Base-by-base conservation (phyloP, 2,329 filamentous ascomycete genomes). In the Colletotrichum noveboracense region DNA sequence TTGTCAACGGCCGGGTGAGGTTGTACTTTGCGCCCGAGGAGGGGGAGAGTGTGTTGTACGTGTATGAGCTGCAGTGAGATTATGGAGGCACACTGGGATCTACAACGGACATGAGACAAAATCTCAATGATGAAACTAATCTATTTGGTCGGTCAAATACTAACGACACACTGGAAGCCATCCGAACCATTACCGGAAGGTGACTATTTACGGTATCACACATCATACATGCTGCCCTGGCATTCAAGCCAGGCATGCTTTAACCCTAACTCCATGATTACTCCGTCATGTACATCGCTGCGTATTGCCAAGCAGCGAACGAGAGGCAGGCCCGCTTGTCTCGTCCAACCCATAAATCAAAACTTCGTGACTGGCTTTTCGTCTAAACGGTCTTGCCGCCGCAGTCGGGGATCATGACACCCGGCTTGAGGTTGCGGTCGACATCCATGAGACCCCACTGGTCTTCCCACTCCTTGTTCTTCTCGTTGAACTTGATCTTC, bases 381-480 rank as follows among this genome's bases (percentile, higher is more conserved):
- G 2, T 18, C 28, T 48, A 88, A 16, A 93, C 88, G 10, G 92
- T 94, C 86, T 94, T 92, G 32, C 95, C 96, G 28, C 89, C 93
- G 82, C 96, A 98, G 83, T 96, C 93, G 1, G 96, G 96, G 79
- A 98, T 98, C 82, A 91, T 93, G 80, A 98, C 85, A 2, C 96
- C 96, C 1, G 89, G 81, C 86, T 98, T 98, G 79, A 98, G 86
- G 43, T 96, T 95, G 73, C 96, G 92, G 80, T 95, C 90, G 5
- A 95, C 90, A 80, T 97, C 95, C 92, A 98, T 93, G 16, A 98
- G 86, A 12, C 97, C 96, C 96, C 96, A 98, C 83, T 98, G 94
- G 83, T 98, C 95, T 87, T 98, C 96, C 96, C 96, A 98, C 68
- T 94, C 89, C 86, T 96, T 88, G 55, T 89, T 87, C 73, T 85